Base-by-base conservation (phyloP, 192 early-diverging fungal species). In the Rhizophagus sp. region DNA sequence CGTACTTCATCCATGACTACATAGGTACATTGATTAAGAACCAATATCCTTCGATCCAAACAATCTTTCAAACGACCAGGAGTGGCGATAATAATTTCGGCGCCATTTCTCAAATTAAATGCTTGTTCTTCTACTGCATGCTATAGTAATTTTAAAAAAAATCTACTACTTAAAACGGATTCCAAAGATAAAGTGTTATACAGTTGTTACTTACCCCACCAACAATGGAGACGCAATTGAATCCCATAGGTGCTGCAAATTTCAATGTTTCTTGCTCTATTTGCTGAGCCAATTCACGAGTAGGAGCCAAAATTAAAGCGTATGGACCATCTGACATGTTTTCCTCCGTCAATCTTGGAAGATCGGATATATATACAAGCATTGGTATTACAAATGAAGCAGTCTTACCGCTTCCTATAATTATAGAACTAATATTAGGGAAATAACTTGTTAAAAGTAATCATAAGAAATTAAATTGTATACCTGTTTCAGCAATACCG, bases 81-180 rank as follows among this genome's bases (percentile, higher is more conserved):
- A 11, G 98, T 99, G 3, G 97, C 98, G 88, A 99, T 98, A 78
- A 98, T 88, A 62, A 99, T 97, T 80, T 98, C 96, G 0, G 95
- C 96, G 76, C 98, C 97, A 68, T 94, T 92, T 7, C 95, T 88
- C 85, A 99, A 83, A 74, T 92, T 94, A 83, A 95, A 91, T 4
- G 96, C 84, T 88, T 99, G 98, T 70, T 93, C 93, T 79, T 95
- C 95, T 24, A 95, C 91, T 3, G 93, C 90, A 79, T 97, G 97
- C 64, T 93, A 90, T 69, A 87, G 86, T 41, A 66, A 87, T 82
- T 68, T 64, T 65, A 22, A 61, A 72, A 7, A 78, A 36, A 36
- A 36, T 4, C 34, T 36, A 36, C 34, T 36, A 36, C 4, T 36
- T 36, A 68, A 82, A 69, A 36, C 8, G 33, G 57, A 11, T 47